A percentile compares a stretch with the other conserved stretches of the same genome.
Conservation (phyloP, 139 green algal genomes). For the Volvox africanus region DNA sequence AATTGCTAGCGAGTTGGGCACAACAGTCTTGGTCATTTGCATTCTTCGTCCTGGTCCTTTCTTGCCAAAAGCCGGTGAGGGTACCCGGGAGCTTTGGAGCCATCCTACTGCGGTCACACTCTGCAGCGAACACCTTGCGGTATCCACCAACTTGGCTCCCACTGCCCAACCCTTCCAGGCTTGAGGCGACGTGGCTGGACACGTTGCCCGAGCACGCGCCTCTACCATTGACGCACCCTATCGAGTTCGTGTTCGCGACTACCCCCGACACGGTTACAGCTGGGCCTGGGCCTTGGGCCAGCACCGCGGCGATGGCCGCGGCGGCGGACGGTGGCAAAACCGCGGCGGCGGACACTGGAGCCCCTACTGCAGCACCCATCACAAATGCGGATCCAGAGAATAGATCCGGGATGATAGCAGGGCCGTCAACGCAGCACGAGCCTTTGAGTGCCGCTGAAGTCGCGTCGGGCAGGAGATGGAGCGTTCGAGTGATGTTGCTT, state of each 20-base stretch:
- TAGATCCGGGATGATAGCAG: background rate
- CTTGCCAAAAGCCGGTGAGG: background rate
- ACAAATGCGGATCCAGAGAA: too few relatives aligned
- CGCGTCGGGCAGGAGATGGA: constrained; percentile 41
- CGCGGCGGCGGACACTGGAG: background rate
- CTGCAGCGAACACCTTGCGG: too few relatives aligned
- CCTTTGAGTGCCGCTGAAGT: constrained; percentile 30
- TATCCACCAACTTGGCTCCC: too few relatives aligned
- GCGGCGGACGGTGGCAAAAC: background rate
- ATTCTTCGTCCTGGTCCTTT: constrained; percentile 26
- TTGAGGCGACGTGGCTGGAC: constrained; percentile 55
- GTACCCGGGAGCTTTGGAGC: too few relatives aligned
- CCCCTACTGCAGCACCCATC: background rate
- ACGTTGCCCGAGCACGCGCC: constrained; percentile 49
- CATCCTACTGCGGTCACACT: too few relatives aligned
- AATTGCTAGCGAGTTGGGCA: too few relatives aligned
- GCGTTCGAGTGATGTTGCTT: constrained; percentile 65
- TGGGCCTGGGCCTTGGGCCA: background rate
- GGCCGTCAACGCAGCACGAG: background rate
- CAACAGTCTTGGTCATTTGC: too few relatives aligned
- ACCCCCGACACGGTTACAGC: background rate
- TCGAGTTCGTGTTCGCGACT: constrained; percentile 55
- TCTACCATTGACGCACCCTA: constrained; percentile 48
- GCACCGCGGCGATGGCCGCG: background rate
- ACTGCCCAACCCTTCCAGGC: constrained; percentile 10